Evolutionary conservation across 1,284 basidiomycete species (phyloP).

Genomic region (Moesziomyces aphidis): DNA sequence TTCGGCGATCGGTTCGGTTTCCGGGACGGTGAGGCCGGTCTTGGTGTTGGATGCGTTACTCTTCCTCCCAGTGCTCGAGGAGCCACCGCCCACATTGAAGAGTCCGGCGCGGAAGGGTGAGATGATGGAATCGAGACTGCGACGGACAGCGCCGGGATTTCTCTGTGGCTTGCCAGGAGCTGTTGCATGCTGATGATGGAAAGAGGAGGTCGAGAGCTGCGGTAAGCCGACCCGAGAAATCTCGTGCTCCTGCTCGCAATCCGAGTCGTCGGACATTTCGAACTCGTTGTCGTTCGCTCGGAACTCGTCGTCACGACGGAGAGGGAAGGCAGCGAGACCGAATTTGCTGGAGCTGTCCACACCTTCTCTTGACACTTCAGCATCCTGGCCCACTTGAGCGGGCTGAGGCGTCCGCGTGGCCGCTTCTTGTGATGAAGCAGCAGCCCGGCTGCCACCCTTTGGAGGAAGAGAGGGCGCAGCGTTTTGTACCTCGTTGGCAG

Average conservation of each 20-base stretch:
- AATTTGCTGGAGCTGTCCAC: conserved; percentile 7
- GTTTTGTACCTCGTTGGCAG: neutral
- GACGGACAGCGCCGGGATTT: conserved; percentile 33
- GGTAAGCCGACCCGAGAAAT: neutral
- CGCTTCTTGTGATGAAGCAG: neutral
- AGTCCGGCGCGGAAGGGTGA: conserved; percentile 44
- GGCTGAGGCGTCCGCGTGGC: conserved; percentile 6
- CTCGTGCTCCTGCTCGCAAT: conserved; percentile 5
- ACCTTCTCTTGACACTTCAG: neutral
- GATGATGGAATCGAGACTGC: conserved; percentile 44
- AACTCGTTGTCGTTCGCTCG: conserved; percentile 26
- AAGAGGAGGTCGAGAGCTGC: conserved; percentile 3
- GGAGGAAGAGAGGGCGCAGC: conserved; percentile 16
- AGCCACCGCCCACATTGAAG: conserved; percentile 7
- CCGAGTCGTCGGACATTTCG: conserved; percentile 32
- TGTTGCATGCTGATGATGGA: neutral
- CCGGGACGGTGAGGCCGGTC: conserved; percentile 5
- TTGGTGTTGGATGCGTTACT: neutral
- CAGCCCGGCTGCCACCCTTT: conserved; percentile 3
- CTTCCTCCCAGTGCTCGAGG: neutral
- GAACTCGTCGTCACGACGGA: conserved; percentile 43
- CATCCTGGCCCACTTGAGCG: neutral
- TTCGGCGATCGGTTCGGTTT: conserved; percentile 6
- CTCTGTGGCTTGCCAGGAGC: neutral
- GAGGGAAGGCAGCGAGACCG: conserved; percentile 28